Evolutionary conservation across 2,329 filamentous ascomycete genomes (phyloP).

Genomic region (Fusarium chaquense): DNA sequence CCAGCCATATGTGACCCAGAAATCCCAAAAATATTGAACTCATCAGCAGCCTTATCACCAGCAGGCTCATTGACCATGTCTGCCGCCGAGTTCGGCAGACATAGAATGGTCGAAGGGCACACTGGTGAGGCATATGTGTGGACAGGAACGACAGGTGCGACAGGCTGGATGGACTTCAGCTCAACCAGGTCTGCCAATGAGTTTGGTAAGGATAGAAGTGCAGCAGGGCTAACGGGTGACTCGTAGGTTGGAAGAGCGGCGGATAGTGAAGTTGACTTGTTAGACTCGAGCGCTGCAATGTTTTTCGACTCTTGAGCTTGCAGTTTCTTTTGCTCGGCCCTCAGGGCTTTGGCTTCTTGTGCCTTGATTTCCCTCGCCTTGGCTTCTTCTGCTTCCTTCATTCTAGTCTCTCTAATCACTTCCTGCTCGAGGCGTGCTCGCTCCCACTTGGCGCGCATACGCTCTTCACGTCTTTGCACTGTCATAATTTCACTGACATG

Average conservation of each 20-base stretch:
- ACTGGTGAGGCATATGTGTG: slow-evolving; percentile 53
- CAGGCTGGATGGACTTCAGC: slow-evolving; percentile 9
- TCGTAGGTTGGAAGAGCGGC: slow-evolving; percentile 1
- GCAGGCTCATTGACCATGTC: neutral
- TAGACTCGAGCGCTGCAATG: slow-evolving; percentile 4
- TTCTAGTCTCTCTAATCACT: slow-evolving; percentile 77
- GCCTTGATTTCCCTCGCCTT: slow-evolving; percentile 41
- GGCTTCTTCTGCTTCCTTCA: slow-evolving; percentile 58
- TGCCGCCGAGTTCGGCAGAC: slow-evolving; percentile 65
- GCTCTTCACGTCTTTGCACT: slow-evolving; percentile 79
- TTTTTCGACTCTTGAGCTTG: slow-evolving; percentile 16
- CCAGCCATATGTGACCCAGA: slow-evolving; percentile 7
- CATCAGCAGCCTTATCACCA: neutral
- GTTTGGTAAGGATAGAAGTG: slow-evolving; percentile 68
- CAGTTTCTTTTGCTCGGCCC: slow-evolving; percentile 18
- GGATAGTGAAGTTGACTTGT: slow-evolving; percentile 7
- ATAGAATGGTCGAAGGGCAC: slow-evolving; percentile 60
- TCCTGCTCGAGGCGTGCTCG: slow-evolving; percentile 89
- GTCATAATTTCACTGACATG: slow-evolving; percentile 88
- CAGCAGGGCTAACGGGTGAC: slow-evolving; percentile 60
- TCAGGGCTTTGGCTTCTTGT: slow-evolving; percentile 29
- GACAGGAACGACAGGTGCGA: neutral
- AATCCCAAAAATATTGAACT: slow-evolving; percentile 12
- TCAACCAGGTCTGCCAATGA: slow-evolving; percentile 51
- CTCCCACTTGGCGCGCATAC: slow-evolving; percentile 88